These are phyloP conservation scores for Leccinum cinnamomeum DNA, from an alignment of 1,284 basidiomycete genomes.

Conservation along the genomic window DNA sequence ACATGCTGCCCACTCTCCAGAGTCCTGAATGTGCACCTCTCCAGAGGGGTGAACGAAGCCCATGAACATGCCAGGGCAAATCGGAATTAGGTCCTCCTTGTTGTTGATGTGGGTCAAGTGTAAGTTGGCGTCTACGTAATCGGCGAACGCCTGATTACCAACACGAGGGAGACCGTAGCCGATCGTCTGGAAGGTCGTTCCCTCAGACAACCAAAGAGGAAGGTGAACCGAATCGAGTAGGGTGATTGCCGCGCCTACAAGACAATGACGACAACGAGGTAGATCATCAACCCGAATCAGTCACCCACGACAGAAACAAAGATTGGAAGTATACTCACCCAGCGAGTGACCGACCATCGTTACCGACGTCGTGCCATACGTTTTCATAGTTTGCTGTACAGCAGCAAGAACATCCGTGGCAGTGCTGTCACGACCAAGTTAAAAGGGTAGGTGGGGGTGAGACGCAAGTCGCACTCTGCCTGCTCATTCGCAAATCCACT, in stretches of 20 bases:
- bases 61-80: slow-evolving; percentile 48
- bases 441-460: background rate
- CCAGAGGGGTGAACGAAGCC: slow-evolving; percentile 58
- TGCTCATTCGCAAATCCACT: slow-evolving; percentile 57
- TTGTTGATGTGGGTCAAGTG: slow-evolving; percentile 54
- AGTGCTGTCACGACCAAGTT: slow-evolving; percentile 38
- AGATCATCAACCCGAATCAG: background rate
- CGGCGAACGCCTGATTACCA: slow-evolving; percentile 62
- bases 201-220: slow-evolving; percentile 37
- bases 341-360: slow-evolving; percentile 59
- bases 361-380: slow-evolving; percentile 43
- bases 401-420: slow-evolving; percentile 50
- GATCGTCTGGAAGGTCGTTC: slow-evolving; percentile 38
- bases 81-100: slow-evolving; percentile 50
- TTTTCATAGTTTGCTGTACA: slow-evolving; percentile 42
- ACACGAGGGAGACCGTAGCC: slow-evolving; percentile 64
- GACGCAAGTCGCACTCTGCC: slow-evolving; percentile 39
- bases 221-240: slow-evolving; percentile 49
- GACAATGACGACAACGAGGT: background rate
- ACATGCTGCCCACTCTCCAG: slow-evolving; percentile 48
- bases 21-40: slow-evolving; percentile 57
- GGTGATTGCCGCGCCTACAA: slow-evolving; percentile 49
- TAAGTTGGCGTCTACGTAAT: slow-evolving; percentile 53
- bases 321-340: slow-evolving; percentile 33
- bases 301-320: background rate